Evolutionary conservation across 2,329 filamentous ascomycete genomes (phyloP).

Genomic region (Dothiorella sarmentorum): DNA sequence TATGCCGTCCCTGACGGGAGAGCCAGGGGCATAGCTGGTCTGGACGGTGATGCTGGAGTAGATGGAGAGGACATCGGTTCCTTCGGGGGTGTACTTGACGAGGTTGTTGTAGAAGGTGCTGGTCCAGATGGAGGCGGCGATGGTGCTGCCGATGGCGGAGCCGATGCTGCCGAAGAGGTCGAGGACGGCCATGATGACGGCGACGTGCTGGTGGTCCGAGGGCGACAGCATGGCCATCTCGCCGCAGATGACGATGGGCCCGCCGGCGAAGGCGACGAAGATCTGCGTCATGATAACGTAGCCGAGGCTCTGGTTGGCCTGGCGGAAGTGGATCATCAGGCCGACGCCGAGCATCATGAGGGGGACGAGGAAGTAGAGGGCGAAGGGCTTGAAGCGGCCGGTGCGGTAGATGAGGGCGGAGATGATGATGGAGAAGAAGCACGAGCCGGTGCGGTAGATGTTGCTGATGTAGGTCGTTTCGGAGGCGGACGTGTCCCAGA

Average conservation of each 20-base stretch:
- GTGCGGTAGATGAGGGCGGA: constrained; percentile 16
- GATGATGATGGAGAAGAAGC: constrained; percentile 26
- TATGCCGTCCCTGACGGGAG: constrained; percentile 42
- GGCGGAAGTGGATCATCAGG: constrained; percentile 32
- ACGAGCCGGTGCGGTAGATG: constrained; percentile 29
- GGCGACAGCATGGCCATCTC: constrained; percentile 17
- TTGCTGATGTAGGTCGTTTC: constrained; percentile 27
- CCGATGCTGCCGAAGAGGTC: constrained; percentile 58
- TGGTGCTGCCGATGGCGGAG: constrained; percentile 38
- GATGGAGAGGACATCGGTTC: constrained; percentile 41
- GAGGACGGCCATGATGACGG: constrained; percentile 59
- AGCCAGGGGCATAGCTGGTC: constrained; percentile 49
- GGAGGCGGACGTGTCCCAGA: constrained; percentile 22
- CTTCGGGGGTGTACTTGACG: constrained; percentile 41
- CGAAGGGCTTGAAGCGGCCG: constrained; percentile 22
- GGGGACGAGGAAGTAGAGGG: constrained; percentile 22
- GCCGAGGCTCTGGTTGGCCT: constrained; percentile 28
- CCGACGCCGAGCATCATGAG: constrained; percentile 30
- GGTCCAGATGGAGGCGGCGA: constrained; percentile 62
- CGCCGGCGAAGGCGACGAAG: constrained; percentile 29
- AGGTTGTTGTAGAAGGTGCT: constrained; percentile 53
- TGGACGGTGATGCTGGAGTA: constrained; percentile 54
- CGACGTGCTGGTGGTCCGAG: constrained; percentile 54
- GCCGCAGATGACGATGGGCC: constrained; percentile 26
- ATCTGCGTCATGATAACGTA: constrained; percentile 34